A percentile compares a stretch with the other conserved stretches of the same genome.
Evolutionary conservation across 2,329 filamentous ascomycete genomes (phyloP).

Genomic region (Ceratocystis destructans): DNA sequence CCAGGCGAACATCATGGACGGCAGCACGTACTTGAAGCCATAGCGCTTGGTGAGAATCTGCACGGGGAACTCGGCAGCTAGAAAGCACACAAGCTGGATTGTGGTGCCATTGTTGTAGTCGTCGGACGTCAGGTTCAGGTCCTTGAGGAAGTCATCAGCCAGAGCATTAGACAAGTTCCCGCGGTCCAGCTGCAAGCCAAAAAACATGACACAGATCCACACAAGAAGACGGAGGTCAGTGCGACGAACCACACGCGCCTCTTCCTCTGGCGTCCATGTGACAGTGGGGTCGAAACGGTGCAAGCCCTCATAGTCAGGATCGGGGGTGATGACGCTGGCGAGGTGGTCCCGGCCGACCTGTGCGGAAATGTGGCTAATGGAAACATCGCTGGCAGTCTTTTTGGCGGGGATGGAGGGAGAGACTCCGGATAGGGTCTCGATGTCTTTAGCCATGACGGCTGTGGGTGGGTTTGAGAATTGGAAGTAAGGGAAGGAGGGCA

Average conservation of each 20-base stretch:
- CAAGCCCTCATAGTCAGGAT: conserved; percentile 29
- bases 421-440: conserved; percentile 6
- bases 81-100: conserved; percentile 40
- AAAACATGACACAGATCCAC: conserved; percentile 41
- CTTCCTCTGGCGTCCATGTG: conserved; percentile 43
- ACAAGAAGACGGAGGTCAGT: conserved; percentile 31
- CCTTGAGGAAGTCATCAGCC: conserved; percentile 47
- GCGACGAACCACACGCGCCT: conserved; percentile 37
- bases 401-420: neutral
- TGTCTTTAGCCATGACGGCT: conserved; percentile 12
- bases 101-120: conserved; percentile 47
- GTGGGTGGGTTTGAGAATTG: neutral
- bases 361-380: conserved; percentile 9
- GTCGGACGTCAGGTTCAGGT: conserved; percentile 34
- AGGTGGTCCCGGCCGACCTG: conserved; percentile 10
- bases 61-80: conserved; percentile 44
- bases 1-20: conserved; percentile 36
- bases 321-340: conserved; percentile 23
- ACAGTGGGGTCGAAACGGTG: conserved; percentile 31
- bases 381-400: neutral
- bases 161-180: conserved; percentile 50
- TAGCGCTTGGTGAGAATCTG: conserved; percentile 44
- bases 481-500: neutral
- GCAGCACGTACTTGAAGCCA: conserved; percentile 43
- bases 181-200: conserved; percentile 49